phyloP scores from a whole-genome alignment of 345 rosid species.

The Abelmoschus esculentus region DNA sequence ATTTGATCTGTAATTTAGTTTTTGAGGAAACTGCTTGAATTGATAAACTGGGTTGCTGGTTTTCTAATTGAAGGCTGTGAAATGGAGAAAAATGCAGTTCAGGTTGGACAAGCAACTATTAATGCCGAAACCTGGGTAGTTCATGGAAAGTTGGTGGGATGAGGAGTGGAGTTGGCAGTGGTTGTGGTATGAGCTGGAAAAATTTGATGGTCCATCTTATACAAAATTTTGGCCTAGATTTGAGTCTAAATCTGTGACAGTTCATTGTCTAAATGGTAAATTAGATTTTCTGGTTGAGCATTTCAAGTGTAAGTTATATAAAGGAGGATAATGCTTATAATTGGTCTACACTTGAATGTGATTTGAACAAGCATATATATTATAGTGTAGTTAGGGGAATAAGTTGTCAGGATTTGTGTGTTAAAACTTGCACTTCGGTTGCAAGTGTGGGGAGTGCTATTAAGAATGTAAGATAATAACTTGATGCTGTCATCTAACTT shows the following conservation, averaged over 20 bases:
- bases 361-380: not conserved
- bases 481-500: not conserved
- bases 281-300: not conserved
- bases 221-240: not conserved
- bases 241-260: not conserved
- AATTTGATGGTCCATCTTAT: not conserved
- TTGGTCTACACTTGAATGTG: not conserved
- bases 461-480: not conserved
- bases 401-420: not conserved
- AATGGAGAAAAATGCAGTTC: not conserved
- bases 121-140: not conserved
- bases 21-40: not conserved
- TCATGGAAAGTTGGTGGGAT: too few relatives aligned
- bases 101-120: constrained; percentile 2
- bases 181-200: not conserved
- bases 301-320: not conserved
- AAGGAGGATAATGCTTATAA: not conserved
- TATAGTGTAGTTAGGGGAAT: not conserved
- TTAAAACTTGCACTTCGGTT: not conserved
- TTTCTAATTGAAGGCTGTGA: not conserved
- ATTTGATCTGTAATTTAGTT: not conserved
- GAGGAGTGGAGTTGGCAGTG: not conserved
- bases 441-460: not conserved
- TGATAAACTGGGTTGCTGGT: not conserved
- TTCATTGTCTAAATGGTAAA: not conserved